phyloP scores from a whole-genome alignment of 148 eudicot genomes.

The Silene conica region DNA sequence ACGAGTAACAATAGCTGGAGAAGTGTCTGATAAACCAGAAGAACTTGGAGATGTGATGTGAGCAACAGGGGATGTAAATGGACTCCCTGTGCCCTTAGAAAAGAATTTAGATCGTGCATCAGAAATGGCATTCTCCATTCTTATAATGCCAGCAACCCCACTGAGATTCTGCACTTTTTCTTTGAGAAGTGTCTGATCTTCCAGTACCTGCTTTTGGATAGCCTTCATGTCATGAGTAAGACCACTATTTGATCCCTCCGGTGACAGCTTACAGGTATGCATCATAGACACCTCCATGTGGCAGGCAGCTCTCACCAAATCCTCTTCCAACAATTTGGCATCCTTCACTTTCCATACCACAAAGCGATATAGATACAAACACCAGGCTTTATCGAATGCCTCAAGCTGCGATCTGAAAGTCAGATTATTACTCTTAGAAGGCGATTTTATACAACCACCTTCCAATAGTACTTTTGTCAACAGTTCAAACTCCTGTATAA shows the following conservation, averaged over 20 bases:
- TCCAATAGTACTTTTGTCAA: slow-evolving; percentile 46
- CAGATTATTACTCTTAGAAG: slow-evolving; percentile 12
- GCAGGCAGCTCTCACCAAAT: slow-evolving; percentile 95
- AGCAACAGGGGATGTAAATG: slow-evolving; percentile 52
- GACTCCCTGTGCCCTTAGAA: slow-evolving; percentile 54
- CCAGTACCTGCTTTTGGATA: slow-evolving; percentile 85
- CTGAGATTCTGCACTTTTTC: slow-evolving; percentile 74
- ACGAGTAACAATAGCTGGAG: slow-evolving; percentile 32
- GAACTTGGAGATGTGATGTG: slow-evolving; percentile 49
- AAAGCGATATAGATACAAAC: slow-evolving; percentile 78
- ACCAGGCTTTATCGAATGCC: slow-evolving; percentile 93
- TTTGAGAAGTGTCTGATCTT: slow-evolving; percentile 81
- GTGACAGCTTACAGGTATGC: slow-evolving; percentile 81
- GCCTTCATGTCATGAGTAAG: slow-evolving; percentile 94
- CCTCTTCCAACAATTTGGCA: slow-evolving; percentile 81
- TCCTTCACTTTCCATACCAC: slow-evolving; percentile 94
- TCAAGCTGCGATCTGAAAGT: slow-evolving; percentile 74
- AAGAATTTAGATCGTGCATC: slow-evolving; percentile 62
- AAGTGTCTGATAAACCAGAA: slow-evolving; percentile 35
- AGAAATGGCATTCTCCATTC: slow-evolving; percentile 78
- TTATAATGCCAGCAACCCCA: slow-evolving; percentile 83
- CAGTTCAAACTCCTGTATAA: slow-evolving; percentile 70
- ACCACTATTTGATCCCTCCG: slow-evolving; percentile 59
- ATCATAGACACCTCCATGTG: slow-evolving; percentile 95
- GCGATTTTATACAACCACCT: slow-evolving; percentile 29